These are phyloP conservation scores for Pseudogymnoascus sp. DNA, from an alignment of 2,329 filamentous ascomycete species.

Conservation along the genomic window DNA sequence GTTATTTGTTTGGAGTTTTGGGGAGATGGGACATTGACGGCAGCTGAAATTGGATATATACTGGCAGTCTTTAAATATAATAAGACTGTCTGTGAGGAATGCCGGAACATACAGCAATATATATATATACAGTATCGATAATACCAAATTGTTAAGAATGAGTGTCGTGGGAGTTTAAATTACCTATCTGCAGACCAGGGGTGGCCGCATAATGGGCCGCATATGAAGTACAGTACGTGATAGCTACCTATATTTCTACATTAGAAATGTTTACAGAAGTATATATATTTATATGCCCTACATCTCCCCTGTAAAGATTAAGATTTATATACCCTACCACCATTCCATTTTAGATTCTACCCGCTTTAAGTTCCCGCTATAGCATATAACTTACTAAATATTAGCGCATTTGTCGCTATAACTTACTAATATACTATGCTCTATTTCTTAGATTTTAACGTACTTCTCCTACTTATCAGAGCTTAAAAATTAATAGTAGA, in stretches of 20 bases:
- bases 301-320: no score
- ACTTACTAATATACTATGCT: no score
- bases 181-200: not conserved
- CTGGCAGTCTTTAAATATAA: not conserved
- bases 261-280: not conserved
- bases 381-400: no score
- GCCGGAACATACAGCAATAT: not conserved
- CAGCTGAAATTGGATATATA: not conserved
- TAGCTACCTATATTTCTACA: not conserved
- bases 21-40: not conserved
- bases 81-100: not conserved
- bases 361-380: no score
- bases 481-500: no score
- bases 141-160: constrained; percentile 6
- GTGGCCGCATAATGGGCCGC: constrained; percentile 4
- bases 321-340: no score
- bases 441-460: no score
- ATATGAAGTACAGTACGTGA: not conserved
- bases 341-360: no score
- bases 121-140: not conserved
- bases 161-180: not conserved
- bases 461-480: no score
- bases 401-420: no score
- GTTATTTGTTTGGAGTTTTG: constrained; percentile 4
- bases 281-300: not conserved